Base-by-base conservation (phyloP, 257 asterid genomes). In the Cinchona pubescens region DNA sequence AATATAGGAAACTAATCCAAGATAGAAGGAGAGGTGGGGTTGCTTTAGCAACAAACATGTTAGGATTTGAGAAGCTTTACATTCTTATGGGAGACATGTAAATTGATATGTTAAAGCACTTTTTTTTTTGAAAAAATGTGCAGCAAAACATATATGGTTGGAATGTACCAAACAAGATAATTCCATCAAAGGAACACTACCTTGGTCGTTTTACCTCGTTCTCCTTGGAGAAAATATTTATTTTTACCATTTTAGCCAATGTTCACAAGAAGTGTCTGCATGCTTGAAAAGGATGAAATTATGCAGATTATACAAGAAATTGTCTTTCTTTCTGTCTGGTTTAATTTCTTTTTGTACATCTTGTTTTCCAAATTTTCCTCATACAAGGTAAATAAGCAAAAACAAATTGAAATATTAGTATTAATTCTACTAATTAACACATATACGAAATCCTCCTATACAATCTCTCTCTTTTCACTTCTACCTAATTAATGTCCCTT, bases 371-470 rank as follows among this genome's bases (percentile, higher is more conserved):
- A 2, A 51, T 55, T 53, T 53, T 40, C 5, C 45, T 42, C n/a
- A 56, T 67, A 68, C 79, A 73, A 42, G 7, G 45, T 49, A 34
- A 51, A 18, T 11, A 12, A 72, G 19, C 70, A 64, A 66, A 29
- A 73, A 55, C 60, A 71, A 71, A 35, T 27, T 48, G 73, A 14
- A 23, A 43, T 73, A 67, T n/a, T 40, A 72, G 58, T 56, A 79
- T 67, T 79, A n/a, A n/a, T n/a, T n/a, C n/a, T n/a, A n/a, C n/a
- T 11, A 43, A 67, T 58, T 42, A 37, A 70, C 66, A 45, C 51
- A 64, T 51, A 77, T 32, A 55, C 72, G 29, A 51, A 67, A 73
- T 79, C 86, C 87, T 82, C 79, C 90, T 84, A 79, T 86, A 79
- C 85, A 79, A 25, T 58, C 78, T 43, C 75, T 77, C 83, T 48